phyloP scores from a whole-genome alignment of 768 basidiomycete species.

The Pisolithus marmoratus region DNA sequence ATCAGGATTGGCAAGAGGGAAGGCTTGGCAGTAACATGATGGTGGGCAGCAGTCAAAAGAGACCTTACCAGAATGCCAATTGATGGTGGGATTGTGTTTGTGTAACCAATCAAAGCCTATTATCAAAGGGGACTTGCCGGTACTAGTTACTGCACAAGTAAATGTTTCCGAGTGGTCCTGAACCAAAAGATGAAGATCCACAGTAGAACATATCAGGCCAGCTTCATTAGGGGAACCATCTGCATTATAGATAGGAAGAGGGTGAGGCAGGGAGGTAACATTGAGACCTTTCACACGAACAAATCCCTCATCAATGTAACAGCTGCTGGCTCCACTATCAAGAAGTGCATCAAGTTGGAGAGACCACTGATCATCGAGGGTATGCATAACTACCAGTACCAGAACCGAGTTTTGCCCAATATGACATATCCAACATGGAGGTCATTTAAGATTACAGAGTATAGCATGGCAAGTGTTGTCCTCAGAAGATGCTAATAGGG shows the following conservation, averaged over 20 bases:
- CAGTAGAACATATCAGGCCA: slow-evolving; percentile 8
- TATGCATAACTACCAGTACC: too few species aligned
- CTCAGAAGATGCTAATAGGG: too few species aligned
- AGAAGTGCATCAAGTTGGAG: too few species aligned
- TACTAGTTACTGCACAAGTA: not conserved
- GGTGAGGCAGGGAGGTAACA: slow-evolving; percentile 8
- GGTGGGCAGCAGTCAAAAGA: not conserved
- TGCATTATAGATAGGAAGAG: slow-evolving; percentile 17
- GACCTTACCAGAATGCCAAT: not conserved
- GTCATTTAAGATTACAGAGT: too few species aligned
- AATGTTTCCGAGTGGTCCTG: not conserved
- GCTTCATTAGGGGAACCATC: slow-evolving; percentile 10
- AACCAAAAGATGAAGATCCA: not conserved
- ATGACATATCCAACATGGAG: too few species aligned
- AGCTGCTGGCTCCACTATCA: slow-evolving; percentile 18
- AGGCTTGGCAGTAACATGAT: too few species aligned
- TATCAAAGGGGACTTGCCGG: not conserved
- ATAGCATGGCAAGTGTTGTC: too few species aligned
- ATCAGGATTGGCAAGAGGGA: too few species aligned
- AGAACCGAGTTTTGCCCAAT: too few species aligned
- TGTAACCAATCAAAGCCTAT: too few species aligned
- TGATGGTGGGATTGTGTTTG: too few species aligned
- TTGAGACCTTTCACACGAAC: slow-evolving; percentile 4
- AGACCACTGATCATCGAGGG: too few species aligned
- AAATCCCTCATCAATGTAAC: slow-evolving; percentile 12